Evolutionary conservation across 2,329 filamentous ascomycete genomes (phyloP).

Genomic region (Diplodia mutila): DNA sequence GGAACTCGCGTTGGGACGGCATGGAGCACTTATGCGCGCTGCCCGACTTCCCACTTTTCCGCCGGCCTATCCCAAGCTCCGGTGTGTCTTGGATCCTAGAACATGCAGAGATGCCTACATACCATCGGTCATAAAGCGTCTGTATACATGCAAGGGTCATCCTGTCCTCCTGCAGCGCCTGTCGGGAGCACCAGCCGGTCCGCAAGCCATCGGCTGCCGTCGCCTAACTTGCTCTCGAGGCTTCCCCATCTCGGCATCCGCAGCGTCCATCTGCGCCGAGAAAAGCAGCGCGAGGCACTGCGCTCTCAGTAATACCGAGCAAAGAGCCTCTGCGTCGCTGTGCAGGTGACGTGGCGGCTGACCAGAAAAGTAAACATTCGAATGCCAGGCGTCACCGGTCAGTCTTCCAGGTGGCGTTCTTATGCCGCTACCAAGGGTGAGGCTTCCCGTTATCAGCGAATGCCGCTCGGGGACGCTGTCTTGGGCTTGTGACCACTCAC

Average conservation of each 20-base stretch:
- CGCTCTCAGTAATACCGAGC: background rate
- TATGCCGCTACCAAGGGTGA: constrained; percentile 25
- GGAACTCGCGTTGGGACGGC: background rate
- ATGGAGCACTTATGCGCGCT: constrained; percentile 19
- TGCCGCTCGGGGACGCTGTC: constrained; percentile 5
- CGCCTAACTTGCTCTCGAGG: background rate
- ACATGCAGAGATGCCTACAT: constrained; percentile 12
- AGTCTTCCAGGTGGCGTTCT: background rate
- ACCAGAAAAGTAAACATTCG: constrained; percentile 12
- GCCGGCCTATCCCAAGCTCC: constrained; percentile 4
- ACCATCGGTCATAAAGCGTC: constrained; percentile 20
- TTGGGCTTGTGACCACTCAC: constrained; percentile 38
- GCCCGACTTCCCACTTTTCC: background rate
- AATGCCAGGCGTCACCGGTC: background rate
- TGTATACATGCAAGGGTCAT: constrained; percentile 19
- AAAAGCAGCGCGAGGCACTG: background rate
- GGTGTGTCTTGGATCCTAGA: constrained; percentile 9
- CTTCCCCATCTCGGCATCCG: background rate
- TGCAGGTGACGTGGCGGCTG: constrained; percentile 25
- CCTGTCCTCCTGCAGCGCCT: constrained; percentile 9
- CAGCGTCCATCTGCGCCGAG: background rate
- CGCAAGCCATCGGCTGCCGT: constrained; percentile 10
- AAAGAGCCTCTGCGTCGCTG: constrained; percentile 9
- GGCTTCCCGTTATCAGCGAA: constrained; percentile 25
- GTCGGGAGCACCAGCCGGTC: constrained; percentile 16